Evolutionary conservation across 139 green algal genomes (phyloP), one percentile per base, ranked within the genome.

Genomic region (Nannochloris sp.): DNA sequence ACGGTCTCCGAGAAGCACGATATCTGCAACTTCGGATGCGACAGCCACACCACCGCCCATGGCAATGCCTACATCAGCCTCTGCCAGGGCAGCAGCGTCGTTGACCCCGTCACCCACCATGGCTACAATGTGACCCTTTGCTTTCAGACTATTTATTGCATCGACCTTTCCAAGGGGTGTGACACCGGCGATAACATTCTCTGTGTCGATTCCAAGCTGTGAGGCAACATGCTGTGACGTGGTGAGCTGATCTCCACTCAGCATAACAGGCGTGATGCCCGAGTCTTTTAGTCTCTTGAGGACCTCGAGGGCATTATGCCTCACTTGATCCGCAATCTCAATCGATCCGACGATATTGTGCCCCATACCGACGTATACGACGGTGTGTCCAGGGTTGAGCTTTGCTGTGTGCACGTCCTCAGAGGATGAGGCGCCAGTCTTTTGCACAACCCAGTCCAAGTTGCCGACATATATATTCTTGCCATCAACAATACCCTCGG

Each of bases 41-140:
- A 78, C 82, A 44, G 71, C 80, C 5, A 82, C 33, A 56, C 88
- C 65, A 61, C 85, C 69, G 5, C 79, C 85, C 85, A 96, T 92
- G 3, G 89, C 89, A 25, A 96, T 85, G 59, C 89, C 89, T 2
- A 96, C 89, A 62, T 95, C 66, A 2, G 89, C 86, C 58, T 75
- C 61, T 9, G 89, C 89, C 31, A 96, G 82, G 6, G 89, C 87
- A 2, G 81, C 84, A 5, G 89, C 86, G 70, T 96, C 89, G 59
- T 96, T 96, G 48, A 96, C 77, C 31, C 89, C 89, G 53, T 96
- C 89, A 2, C 89, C 89, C 17, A 96, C 85, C 89, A 96, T 93
- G 16, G 82, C 86, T 44, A 96, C 89, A 13, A 28, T 49, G 48
- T 33, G 29, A 1, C 79, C 87, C n/a, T 59, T 3, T 1, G 60